Conservation (phyloP, 2,329 filamentous ascomycete genomes). For the Diplodia seriata region DNA sequence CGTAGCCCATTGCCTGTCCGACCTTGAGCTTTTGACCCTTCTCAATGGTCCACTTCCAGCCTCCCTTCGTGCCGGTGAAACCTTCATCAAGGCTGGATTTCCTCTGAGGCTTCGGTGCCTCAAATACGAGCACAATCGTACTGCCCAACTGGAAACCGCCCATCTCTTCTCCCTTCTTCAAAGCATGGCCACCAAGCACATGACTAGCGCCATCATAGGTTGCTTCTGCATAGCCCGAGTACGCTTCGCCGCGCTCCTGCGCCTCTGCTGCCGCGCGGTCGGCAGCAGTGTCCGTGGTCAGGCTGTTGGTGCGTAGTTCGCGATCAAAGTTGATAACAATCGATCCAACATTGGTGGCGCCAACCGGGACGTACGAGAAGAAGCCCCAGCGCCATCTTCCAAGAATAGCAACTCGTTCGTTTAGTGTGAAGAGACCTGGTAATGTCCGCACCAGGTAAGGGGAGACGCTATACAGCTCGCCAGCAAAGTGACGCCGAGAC, state of each 20-base stretch:
- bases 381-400: conserved; percentile 97
- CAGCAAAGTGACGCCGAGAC: conserved; percentile 93
- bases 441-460: conserved; percentile 93
- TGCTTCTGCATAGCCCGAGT: conserved; percentile 91
- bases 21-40: conserved; percentile 89
- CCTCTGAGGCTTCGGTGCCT: conserved; percentile 74
- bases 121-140: conserved; percentile 94
- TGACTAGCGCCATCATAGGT: conserved; percentile 80
- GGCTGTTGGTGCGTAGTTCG: conserved; percentile 89
- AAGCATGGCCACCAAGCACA: conserved; percentile 80
- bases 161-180: conserved; percentile 93
- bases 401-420: conserved; percentile 92
- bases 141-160: conserved; percentile 96
- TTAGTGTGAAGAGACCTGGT: conserved; percentile 93
- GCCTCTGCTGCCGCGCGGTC: conserved; percentile 85
- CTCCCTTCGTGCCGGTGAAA: conserved; percentile 63
- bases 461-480: conserved; percentile 92
- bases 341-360: conserved; percentile 95
- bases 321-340: conserved; percentile 97
- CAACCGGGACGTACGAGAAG: conserved; percentile 94
- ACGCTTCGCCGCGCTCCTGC: conserved; percentile 75
- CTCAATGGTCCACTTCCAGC: conserved; percentile 86
- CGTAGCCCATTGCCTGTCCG: conserved; percentile 82
- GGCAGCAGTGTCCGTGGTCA: conserved; percentile 90
- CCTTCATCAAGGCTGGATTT: conserved; percentile 60